A percentile compares a stretch with the other conserved stretches of the same genome.
phyloP scores from a whole-genome alignment of 176 grass and related monocot species.

The Musa beccarii region DNA sequence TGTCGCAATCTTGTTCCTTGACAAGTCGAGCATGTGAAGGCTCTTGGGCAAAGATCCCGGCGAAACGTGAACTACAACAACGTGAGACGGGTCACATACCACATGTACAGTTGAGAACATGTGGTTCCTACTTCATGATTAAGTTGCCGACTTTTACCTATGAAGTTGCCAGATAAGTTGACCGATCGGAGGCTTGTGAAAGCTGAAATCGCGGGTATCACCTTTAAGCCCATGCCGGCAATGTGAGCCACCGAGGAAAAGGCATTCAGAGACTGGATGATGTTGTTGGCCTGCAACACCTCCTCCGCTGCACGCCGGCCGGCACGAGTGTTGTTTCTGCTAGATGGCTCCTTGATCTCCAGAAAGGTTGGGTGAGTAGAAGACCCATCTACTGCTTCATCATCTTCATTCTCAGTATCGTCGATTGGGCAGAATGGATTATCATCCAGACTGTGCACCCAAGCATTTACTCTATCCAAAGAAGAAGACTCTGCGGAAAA shows the following conservation, averaged over 20 bases:
- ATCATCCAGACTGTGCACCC: conserved; percentile 71
- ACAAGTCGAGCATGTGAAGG: conserved; percentile 69
- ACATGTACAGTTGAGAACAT: neutral
- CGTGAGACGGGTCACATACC: neutral
- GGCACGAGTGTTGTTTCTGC: conserved; percentile 18
- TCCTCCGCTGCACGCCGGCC: conserved; percentile 30
- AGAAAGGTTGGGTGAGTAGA: conserved; percentile 6
- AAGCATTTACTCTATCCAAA: conserved; percentile 67
- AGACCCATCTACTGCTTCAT: neutral
- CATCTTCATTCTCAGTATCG: conserved; percentile 1
- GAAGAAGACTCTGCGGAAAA: conserved; percentile 49
- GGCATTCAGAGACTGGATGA: conserved; percentile 49
- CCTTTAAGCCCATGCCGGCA: conserved; percentile 67
- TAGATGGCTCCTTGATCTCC: conserved; percentile 45
- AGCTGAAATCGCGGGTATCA: conserved; percentile 46
- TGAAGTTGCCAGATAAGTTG: conserved; percentile 83
- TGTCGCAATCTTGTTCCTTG: conserved; percentile 68
- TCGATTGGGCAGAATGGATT: conserved; percentile 20
- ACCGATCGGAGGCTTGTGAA: conserved; percentile 67
- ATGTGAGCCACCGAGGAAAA: conserved; percentile 60
- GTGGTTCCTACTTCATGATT: neutral
- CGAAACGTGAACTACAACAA: conserved; percentile 44
- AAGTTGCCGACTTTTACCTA: conserved; percentile 37
- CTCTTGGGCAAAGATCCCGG: conserved; percentile 64
- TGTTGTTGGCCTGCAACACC: conserved; percentile 38